Evolutionary conservation across 345 rosid genomes (phyloP).

Genomic region (Corchorus capsularis): DNA sequence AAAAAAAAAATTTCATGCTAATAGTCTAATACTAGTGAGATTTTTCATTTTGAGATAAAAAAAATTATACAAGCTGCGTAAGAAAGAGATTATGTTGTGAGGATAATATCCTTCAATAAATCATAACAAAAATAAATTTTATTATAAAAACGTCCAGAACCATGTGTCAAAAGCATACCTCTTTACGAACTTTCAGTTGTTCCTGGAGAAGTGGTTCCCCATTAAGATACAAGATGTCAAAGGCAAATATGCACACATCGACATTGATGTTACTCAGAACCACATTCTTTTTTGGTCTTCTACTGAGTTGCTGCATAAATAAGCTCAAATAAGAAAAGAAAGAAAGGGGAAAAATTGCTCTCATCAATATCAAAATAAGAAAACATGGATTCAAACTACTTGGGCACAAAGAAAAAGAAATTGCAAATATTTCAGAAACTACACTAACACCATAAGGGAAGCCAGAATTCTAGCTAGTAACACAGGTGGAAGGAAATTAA

Average conservation of each 20-base stretch:
- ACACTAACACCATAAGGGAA: not conserved
- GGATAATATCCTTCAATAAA: not conserved
- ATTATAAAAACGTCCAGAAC: not conserved
- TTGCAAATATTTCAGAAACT: not conserved
- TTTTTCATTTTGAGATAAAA: not conserved
- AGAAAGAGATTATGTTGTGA: not conserved
- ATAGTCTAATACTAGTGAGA: not conserved
- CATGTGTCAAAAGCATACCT: slow-evolving; percentile 47
- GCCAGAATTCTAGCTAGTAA: not conserved
- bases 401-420: not conserved
- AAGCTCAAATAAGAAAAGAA: not conserved
- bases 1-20: not conserved
- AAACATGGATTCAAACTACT: slow-evolving; percentile 11
- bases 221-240: slow-evolving; percentile 81
- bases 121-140: not conserved
- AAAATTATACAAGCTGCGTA: slow-evolving; percentile 2
- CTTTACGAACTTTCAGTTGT: slow-evolving; percentile 69
- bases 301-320: slow-evolving; percentile 63
- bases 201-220: slow-evolving; percentile 81
- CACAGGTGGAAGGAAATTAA: too few species aligned
- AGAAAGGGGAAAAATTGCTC: not conserved
- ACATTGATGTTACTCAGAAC: slow-evolving; percentile 79
- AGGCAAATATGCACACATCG: slow-evolving; percentile 90
- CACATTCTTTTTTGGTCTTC: slow-evolving; percentile 90
- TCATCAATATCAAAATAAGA: slow-evolving; percentile 22